These are phyloP conservation scores for Rhynchospora tenuis DNA, from an alignment of 176 grass and related monocot species.

Conservation along the genomic window DNA sequence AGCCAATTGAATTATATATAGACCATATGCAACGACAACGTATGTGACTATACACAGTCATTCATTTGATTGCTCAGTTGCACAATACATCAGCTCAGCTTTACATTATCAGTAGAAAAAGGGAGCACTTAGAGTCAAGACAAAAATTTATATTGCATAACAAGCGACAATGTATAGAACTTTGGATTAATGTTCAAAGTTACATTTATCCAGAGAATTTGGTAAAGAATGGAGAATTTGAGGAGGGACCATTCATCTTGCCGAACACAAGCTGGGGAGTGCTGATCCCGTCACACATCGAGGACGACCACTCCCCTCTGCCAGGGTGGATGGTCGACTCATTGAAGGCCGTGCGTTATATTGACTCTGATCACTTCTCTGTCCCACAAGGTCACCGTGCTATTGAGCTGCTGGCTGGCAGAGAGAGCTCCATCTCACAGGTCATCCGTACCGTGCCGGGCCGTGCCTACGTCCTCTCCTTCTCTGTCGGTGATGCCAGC, in stretches of 20 bases:
- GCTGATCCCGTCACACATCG: conserved; percentile 48
- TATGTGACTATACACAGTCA: background rate
- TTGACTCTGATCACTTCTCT: conserved; percentile 62
- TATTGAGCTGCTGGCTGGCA: conserved; percentile 74
- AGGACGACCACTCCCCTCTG: conserved; percentile 71
- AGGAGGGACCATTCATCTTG: conserved; percentile 84
- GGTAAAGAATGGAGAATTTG: conserved; percentile 82
- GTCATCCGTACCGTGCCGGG: conserved; percentile 55
- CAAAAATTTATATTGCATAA: background rate
- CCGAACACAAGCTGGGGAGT: conserved; percentile 76
- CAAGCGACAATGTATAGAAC: background rate
- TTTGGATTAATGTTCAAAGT: background rate
- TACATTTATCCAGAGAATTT: conserved; percentile 46
- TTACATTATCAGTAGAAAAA: background rate
- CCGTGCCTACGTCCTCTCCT: conserved; percentile 52
- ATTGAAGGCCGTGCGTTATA: conserved; percentile 77
- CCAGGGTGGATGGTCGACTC: conserved; percentile 89
- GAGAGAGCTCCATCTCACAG: conserved; percentile 73
- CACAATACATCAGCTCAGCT: background rate
- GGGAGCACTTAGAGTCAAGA: background rate
- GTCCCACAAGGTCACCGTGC: conserved; percentile 54
- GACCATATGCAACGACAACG: background rate
- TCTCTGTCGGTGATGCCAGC: conserved; percentile 66
- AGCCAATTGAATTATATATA: background rate
- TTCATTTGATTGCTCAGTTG: background rate